Evolutionary conservation across 1,139 yeast species (phyloP), one percentile per base, ranked within the genome.

Genomic region (Candida sp.): DNA sequence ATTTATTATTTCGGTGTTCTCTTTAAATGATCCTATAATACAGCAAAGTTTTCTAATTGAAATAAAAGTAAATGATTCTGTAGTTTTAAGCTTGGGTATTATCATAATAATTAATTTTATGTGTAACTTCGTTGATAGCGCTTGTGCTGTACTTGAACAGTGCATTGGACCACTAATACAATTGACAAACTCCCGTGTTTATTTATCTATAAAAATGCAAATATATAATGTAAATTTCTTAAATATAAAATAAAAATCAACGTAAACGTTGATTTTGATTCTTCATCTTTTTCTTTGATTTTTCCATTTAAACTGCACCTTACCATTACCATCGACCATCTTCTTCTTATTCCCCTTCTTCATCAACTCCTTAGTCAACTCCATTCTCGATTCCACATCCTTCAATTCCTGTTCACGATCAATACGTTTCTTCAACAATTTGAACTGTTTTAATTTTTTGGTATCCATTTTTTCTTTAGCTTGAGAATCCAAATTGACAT

Each of bases 271-370:
- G 19, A 15, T 15, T 15, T 15, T 15, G 19, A 15, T 15, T 15
- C 19, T 15, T 59, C 63, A 87, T 54, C 86, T 78, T 69, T 89
- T 90, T 56, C 98, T 80, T 60, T 84, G 87, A 54, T 79, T 84
- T 61, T 84, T 87, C 96, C 97, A 91, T 68, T 87, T 87, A 69
- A 79, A 91, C n/a, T 75, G 72, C 1, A 77, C 77, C 47, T 77
- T 77, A 3, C 97, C 98, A 37, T 79, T 75, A 11, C 73, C 66
- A 45, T 75, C 84, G 5, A 77, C 72, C 4, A 84, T 61, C 70
- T 90, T 91, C 75, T 85, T 87, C 66, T 87, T 88, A 47, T 81
- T 81, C 0, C 98, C 98, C 52, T 84, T 85, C 62, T 88, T 88
- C 96, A 91, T 88, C 47, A 90, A 76, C 59, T 91, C 96, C 47